These are phyloP conservation scores for Rhynchospora breviuscula DNA, from an alignment of 176 grass and related monocot genomes.

Conservation along the genomic window DNA sequence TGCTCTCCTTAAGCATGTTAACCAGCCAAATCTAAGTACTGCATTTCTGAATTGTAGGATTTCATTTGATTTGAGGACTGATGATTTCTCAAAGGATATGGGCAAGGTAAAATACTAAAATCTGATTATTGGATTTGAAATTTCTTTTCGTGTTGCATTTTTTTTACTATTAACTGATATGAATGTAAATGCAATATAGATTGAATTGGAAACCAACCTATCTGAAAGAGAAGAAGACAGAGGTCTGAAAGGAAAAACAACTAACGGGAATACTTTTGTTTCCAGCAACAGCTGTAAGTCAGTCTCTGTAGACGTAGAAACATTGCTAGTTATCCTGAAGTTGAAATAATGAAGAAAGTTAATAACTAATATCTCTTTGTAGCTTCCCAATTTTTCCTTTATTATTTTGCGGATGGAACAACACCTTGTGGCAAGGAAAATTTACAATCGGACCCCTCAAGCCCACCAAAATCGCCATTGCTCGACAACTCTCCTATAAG, in stretches of 20 bases:
- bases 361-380: not conserved
- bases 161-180: slow-evolving; percentile 17
- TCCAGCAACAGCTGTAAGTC: not conserved
- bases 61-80: slow-evolving; percentile 48
- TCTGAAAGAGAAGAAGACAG: slow-evolving; percentile 5
- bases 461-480: slow-evolving; percentile 30
- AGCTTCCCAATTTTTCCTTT: slow-evolving; percentile 30
- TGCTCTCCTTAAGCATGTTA: not conserved
- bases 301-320: not conserved
- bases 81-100: slow-evolving; percentile 28
- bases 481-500: slow-evolving; percentile 17
- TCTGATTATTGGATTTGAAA: slow-evolving; percentile 5
- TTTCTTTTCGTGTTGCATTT: not conserved
- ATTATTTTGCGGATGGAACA: slow-evolving; percentile 15
- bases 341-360: not conserved
- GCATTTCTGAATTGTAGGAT: slow-evolving; percentile 42
- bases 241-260: not conserved
- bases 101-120: slow-evolving; percentile 2
- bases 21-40: slow-evolving; percentile 14
- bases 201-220: slow-evolving; percentile 3
- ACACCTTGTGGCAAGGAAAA: slow-evolving; percentile 47
- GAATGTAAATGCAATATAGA: not conserved
- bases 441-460: not conserved
- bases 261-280: not conserved
- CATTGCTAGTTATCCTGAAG: not conserved